Conservation (phyloP, 2,329 filamentous ascomycete genomes). For the Tolypocladium tundrense region DNA sequence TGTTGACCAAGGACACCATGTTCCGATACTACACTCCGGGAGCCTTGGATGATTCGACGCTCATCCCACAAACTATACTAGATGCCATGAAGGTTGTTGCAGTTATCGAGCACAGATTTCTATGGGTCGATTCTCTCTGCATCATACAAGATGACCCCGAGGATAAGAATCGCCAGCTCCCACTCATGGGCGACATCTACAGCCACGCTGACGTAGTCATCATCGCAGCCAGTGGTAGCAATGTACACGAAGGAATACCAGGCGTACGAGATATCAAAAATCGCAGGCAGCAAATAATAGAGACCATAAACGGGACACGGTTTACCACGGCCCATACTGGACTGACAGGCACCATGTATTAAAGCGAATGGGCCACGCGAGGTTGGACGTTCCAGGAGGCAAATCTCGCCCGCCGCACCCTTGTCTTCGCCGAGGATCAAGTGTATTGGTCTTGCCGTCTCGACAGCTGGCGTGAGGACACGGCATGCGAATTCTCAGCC, state of each 20-base stretch:
- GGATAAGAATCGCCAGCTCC: no score
- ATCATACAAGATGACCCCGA: neutral
- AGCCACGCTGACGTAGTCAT: no score
- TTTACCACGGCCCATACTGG: no score
- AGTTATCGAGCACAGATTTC: neutral
- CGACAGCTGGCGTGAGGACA: neutral
- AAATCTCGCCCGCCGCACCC: neutral
- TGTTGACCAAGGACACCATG: neutral
- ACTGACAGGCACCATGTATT: no score
- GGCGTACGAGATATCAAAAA: no score
- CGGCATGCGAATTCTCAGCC: neutral
- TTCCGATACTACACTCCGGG: neutral
- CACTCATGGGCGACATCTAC: no score
- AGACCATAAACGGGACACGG: no score
- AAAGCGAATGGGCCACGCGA: no score
- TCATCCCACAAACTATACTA: neutral
- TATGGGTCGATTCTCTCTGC: neutral
- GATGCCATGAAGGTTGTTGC: neutral
- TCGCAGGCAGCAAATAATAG: no score
- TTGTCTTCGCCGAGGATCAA: neutral
- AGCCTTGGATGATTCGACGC: neutral
- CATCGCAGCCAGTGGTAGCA: no score
- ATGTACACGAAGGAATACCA: no score
- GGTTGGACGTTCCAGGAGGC: neutral
- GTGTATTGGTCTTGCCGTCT: neutral